Evolutionary conservation across 768 basidiomycete genomes (phyloP), one percentile per base, ranked within the genome.

Genomic region (Naganishia vaughanmartiniae): DNA sequence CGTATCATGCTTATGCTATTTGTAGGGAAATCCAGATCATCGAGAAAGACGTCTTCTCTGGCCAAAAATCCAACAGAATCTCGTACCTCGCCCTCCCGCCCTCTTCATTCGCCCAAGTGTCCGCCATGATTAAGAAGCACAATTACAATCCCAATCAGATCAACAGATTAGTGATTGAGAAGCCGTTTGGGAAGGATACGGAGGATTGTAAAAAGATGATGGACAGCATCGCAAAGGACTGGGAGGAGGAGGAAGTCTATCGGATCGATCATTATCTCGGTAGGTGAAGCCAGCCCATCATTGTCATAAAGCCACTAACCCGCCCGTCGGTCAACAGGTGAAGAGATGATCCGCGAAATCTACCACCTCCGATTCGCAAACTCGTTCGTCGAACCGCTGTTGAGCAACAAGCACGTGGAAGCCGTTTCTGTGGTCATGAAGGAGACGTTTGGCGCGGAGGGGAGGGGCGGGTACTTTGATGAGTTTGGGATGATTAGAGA

Each of bases 401-500:
- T 70, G n/a, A 54, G 53, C 60, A 65, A 54, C 19, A 42, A 65
- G 19, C 45, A 73, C 28, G 70, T 73, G 11, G 66, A 56, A 9
- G 51, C 42, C 36, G 58, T 73, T 26, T 34, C 45, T 11, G 57
- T 73, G 24, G 70, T 66, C 36, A 65, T 70, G 65, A 70, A 48
- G 53, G 72, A 73, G 60, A 65, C 42, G 9, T 73, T 73, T 63
- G 72, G 72, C 4, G 63, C 63, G n/a, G 72, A 73, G n/a, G 72
- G 72, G n/a, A 39, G 72, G 56, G 72, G 72, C 36, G 72, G 72
- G 21, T 73, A 73, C 53, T 73, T 73, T 54, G 72, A 73, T 34
- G 72, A 73, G 57, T 73, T 73, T 55, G 72, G 72, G 34, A 73
- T 73, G 69, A 68, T 73, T 11, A 30, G 72, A 26, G 72, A 73